phyloP scores from a whole-genome alignment of 805 yeast species.

The Saccharomycopsis oosterbeekiorum region DNA sequence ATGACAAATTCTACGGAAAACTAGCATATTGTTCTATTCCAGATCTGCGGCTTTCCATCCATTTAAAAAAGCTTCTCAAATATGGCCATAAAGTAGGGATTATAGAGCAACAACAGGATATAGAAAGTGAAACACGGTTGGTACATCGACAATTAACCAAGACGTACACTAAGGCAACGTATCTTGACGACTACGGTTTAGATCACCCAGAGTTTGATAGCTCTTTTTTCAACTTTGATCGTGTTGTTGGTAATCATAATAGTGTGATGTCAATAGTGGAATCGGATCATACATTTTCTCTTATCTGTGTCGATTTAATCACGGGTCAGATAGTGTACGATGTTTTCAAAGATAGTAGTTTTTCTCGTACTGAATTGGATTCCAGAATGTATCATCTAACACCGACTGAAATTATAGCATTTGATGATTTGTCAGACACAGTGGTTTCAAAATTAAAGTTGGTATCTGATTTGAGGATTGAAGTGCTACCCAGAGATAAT shows the following conservation, averaged over 20 bases:
- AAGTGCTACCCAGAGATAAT: background rate
- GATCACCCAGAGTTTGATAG: constrained; percentile 17
- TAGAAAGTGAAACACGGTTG: constrained; percentile 55
- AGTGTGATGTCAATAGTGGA: background rate
- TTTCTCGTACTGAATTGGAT: constrained; percentile 51
- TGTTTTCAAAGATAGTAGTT: constrained; percentile 46
- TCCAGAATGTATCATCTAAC: constrained; percentile 64
- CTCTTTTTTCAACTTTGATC: constrained; percentile 23
- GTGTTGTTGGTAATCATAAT: constrained; percentile 20
- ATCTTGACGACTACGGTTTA: constrained; percentile 38
- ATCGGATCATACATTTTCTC: constrained; percentile 24
- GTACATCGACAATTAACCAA: constrained; percentile 62
- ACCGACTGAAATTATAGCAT: constrained; percentile 63
- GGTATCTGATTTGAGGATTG: constrained; percentile 11
- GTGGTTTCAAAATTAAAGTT: constrained; percentile 22
- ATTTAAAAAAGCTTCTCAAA: constrained; percentile 61
- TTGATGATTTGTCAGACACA: constrained; percentile 27
- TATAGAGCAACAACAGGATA: constrained; percentile 47
- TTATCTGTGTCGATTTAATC: constrained; percentile 58
- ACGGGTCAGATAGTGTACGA: constrained; percentile 76
- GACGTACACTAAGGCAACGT: constrained; percentile 77
- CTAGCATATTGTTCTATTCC: constrained; percentile 87
- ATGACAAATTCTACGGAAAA: constrained; percentile 40
- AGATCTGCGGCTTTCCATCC: constrained; percentile 60
- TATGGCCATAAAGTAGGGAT: constrained; percentile 77